Evolutionary conservation across 805 yeast species (phyloP).

Genomic region (Candida parachauliodes): DNA sequence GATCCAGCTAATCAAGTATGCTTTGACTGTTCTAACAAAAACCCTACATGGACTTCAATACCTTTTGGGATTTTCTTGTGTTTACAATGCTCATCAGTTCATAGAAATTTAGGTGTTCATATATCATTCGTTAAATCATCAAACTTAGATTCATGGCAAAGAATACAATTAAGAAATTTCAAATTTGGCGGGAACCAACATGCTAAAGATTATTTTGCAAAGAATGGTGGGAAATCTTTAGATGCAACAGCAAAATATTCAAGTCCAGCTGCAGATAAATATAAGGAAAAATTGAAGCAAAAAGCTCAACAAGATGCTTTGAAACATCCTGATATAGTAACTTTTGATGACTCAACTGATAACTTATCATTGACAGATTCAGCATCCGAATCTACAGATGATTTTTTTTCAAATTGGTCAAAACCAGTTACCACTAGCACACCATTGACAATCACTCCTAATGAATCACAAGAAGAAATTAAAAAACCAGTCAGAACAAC

Average conservation of each 20-base stretch:
- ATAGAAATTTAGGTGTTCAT: conserved; percentile 94
- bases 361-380: conserved; percentile 23
- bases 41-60: conserved; percentile 98
- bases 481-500: conserved; percentile 19
- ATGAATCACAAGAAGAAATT: conserved; percentile 34
- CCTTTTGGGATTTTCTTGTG: conserved; percentile 93
- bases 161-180: conserved; percentile 84
- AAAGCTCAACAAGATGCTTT: conserved; percentile 64
- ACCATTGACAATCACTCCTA: conserved; percentile 47
- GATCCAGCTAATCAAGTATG: conserved; percentile 77
- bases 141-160: conserved; percentile 90
- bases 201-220: conserved; percentile 77
- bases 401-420: conserved; percentile 89
- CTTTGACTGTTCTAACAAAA: conserved; percentile 90
- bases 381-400: conserved; percentile 54
- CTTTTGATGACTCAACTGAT: conserved; percentile 49
- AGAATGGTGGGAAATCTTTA: conserved; percentile 76
- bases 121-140: conserved; percentile 92
- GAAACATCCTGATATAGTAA: conserved; percentile 69
- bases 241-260: conserved; percentile 80
- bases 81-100: conserved; percentile 92
- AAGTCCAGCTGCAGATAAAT: conserved; percentile 72
- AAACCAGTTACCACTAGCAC: conserved; percentile 62
- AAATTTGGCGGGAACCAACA: conserved; percentile 89
- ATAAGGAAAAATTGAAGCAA: conserved; percentile 73